Conservation (phyloP, 768 basidiomycete species). For the Austroboletus festivus region DNA sequence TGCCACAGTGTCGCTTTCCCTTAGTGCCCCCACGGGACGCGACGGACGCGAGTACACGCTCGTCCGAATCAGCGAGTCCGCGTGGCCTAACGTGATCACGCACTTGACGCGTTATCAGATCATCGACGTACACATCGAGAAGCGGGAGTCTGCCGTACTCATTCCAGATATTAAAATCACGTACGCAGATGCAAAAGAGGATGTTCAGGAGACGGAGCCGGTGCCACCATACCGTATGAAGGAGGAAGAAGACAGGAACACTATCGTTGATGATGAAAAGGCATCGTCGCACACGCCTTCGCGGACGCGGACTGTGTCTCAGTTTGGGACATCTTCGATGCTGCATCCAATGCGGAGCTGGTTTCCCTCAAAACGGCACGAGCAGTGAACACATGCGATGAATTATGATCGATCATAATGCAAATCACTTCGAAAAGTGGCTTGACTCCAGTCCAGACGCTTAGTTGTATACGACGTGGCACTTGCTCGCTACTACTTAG, state of each 20-base stretch:
- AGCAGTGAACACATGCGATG: neutral
- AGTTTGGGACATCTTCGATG: neutral
- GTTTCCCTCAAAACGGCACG: conserved; percentile 14
- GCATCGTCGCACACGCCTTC: conserved; percentile 6
- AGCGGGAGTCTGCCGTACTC: neutral
- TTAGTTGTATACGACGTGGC: no score
- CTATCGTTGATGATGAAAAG: conserved; percentile 12
- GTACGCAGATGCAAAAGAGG: conserved; percentile 14
- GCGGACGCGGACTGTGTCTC: neutral
- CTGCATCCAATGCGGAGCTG: conserved; percentile 8
- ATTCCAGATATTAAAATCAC: conserved; percentile 33
- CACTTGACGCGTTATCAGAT: conserved; percentile 46
- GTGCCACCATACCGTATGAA: conserved; percentile 39
- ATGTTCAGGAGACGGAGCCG: conserved; percentile 11
- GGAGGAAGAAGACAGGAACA: neutral
- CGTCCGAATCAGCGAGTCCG: conserved; percentile 51
- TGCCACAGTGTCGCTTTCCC: conserved; percentile 43
- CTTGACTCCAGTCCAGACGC: no score
- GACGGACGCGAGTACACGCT: conserved; percentile 29
- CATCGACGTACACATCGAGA: conserved; percentile 39
- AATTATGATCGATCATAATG: no score
- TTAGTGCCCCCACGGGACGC: conserved; percentile 27
- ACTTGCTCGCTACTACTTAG: no score
- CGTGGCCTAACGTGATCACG: conserved; percentile 43
- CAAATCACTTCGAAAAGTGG: no score